Evolutionary conservation across 768 basidiomycete genomes (phyloP).

Genomic region (Leucosporidium scottii): DNA sequence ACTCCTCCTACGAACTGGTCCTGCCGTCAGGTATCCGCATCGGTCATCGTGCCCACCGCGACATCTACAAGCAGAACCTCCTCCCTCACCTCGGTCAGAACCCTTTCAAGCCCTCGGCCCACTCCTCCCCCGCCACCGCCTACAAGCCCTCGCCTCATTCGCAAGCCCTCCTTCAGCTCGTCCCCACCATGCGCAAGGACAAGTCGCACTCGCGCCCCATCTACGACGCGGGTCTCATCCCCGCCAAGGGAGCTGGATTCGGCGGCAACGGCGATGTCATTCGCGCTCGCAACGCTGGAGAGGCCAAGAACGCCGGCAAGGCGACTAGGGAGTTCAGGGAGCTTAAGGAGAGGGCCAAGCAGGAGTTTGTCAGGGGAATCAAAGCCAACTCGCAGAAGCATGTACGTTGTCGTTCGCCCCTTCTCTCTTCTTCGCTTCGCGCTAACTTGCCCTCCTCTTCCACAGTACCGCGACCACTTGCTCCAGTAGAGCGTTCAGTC

Average conservation of each 20-base stretch:
- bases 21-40: conserved; percentile 87
- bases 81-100: conserved; percentile 29
- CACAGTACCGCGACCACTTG: conserved; percentile 4
- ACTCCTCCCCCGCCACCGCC: conserved; percentile 37
- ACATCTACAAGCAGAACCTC: conserved; percentile 74
- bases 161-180: conserved; percentile 38
- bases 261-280: conserved; percentile 75
- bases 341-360: background rate
- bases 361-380: background rate
- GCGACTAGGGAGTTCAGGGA: conserved; percentile 44
- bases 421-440: background rate
- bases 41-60: conserved; percentile 77
- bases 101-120: conserved; percentile 24
- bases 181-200: conserved; percentile 31
- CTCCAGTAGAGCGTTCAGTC: background rate
- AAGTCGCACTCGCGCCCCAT: conserved; percentile 23
- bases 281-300: conserved; percentile 86
- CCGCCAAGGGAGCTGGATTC: conserved; percentile 74
- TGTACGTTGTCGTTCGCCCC: background rate
- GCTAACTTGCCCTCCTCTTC: background rate
- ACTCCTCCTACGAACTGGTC: conserved; percentile 76
- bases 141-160: conserved; percentile 39
- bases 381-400: conserved; percentile 7
- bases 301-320: conserved; percentile 83
- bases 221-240: conserved; percentile 71